These are phyloP conservation scores for Salix dunnii DNA, from an alignment of 345 rosid species.

Conservation along the genomic window DNA sequence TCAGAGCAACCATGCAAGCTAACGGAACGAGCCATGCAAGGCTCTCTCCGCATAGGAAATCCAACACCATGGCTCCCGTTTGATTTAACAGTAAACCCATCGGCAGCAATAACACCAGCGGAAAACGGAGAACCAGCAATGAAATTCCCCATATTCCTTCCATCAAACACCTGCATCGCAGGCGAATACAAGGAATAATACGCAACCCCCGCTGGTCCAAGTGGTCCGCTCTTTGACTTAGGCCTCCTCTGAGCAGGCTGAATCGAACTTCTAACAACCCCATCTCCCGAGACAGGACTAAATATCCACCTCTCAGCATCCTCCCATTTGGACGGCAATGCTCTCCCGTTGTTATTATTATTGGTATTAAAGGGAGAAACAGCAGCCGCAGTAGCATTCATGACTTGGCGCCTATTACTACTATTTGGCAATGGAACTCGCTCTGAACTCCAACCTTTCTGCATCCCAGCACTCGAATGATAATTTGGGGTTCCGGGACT, in stretches of 20 bases:
- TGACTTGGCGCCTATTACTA: slow-evolving; percentile 54
- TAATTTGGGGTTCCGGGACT: slow-evolving; percentile 89
- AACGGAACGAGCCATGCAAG: slow-evolving; percentile 84
- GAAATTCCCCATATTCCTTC: slow-evolving; percentile 43
- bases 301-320: slow-evolving; percentile 99
- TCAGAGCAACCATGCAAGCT: slow-evolving; percentile 92
- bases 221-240: slow-evolving; percentile 95
- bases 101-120: slow-evolving; percentile 58
- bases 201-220: slow-evolving; percentile 88
- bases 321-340: slow-evolving; percentile 97
- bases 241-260: slow-evolving; percentile 59
- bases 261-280: slow-evolving; percentile 45
- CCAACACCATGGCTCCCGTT: slow-evolving; percentile 26
- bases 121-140: slow-evolving; percentile 70
- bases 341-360: slow-evolving; percentile 41
- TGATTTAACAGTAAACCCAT: slow-evolving; percentile 42
- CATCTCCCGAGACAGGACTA: slow-evolving; percentile 81
- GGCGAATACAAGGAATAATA: slow-evolving; percentile 73
- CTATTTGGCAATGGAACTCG: slow-evolving; percentile 60
- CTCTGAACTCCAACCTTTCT: slow-evolving; percentile 96
- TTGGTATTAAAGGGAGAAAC: slow-evolving; percentile 49
- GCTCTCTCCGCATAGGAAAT: slow-evolving; percentile 45
- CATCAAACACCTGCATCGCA: slow-evolving; percentile 59
- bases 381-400: slow-evolving; percentile 23
- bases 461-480: slow-evolving; percentile 55